Evolutionary conservation across 2,329 filamentous ascomycete species (phyloP), one percentile per base, ranked within the genome.

Genomic region (Fusarium anguioides): DNA sequence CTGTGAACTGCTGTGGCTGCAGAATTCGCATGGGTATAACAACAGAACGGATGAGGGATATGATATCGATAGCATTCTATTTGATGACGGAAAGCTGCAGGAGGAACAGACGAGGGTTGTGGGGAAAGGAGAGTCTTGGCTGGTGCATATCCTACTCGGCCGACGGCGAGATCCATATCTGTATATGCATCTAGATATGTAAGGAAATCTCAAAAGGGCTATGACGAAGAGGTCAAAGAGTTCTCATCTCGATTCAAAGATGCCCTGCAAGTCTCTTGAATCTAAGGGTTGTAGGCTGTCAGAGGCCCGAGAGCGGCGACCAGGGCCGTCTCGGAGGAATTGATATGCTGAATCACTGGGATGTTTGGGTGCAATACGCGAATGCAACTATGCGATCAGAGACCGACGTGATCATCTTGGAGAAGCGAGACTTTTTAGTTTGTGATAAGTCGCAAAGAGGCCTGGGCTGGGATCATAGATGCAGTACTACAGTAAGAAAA

Each of bases 341-440:
- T 15, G 3, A 27, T 20, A 48, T 35, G 45, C 45, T 55, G 45
- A 40, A 33, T 27, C 26, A 39, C 37, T 23, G 23, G 57, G 53
- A 59, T 51, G 31, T 27, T 42, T 47, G 20, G n/a, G 7, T 20
- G 18, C n/a, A 45, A 52, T 27, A 61, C 40, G 56, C 58, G 56
- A 61, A 44, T 58, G 60, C 26, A 58, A 63, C 60, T 45, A 20
- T 58, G 37, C 36, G 47, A 54, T 58, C 21, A 29, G n/a, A 33
- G 31, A 17, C 15, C 17, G 27, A 29, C 18, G 39, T 55, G 33
- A 58, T 49, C 18, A 49, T 58, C 33, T 49, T 26, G 50, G 27
- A 48, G 58, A 57, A 63, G 60, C 49, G 42, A 63, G 26, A 12
- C 4, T 14, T 23, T 21, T 50, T 27, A 26, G 26, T 36, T 63